These are phyloP conservation scores for Angomonas desouzai DNA, from an alignment of 208 protist species.

Conservation along the genomic window DNA sequence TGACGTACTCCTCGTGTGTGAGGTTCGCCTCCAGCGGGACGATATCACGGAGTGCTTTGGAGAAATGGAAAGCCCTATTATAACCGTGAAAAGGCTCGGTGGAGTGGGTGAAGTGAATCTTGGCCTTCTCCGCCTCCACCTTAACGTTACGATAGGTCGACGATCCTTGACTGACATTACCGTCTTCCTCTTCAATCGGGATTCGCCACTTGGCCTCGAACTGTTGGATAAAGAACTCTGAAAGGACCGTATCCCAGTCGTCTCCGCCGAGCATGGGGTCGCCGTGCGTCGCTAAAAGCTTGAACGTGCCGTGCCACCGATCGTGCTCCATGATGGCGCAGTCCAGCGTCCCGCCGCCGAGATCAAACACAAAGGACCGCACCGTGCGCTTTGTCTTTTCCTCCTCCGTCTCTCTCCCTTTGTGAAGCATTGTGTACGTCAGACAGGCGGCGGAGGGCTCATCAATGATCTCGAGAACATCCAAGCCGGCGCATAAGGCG, in stretches of 20 bases:
- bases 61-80: slow-evolving; percentile 89
- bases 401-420: slow-evolving; percentile 9
- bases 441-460: slow-evolving; percentile 89
- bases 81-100: slow-evolving; percentile 87
- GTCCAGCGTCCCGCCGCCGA: slow-evolving; percentile 90
- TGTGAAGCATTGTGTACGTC: slow-evolving; percentile 73
- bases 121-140: slow-evolving; percentile 84
- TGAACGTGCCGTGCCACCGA: slow-evolving; percentile 46
- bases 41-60: slow-evolving; percentile 73
- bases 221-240: slow-evolving; percentile 71
- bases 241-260: slow-evolving; percentile 86
- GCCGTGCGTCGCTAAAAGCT: slow-evolving; percentile 83
- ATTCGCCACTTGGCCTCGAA: slow-evolving; percentile 90
- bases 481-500: slow-evolving; percentile 84
- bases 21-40: slow-evolving; percentile 84
- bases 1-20: slow-evolving; percentile 81
- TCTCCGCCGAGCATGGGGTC: slow-evolving; percentile 89
- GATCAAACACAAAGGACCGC: slow-evolving; percentile 86
- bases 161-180: slow-evolving; percentile 79
- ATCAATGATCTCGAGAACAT: slow-evolving; percentile 92
- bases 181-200: slow-evolving; percentile 78
- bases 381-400: slow-evolving; percentile 37
- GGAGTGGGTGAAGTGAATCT: slow-evolving; percentile 89
- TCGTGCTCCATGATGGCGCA: slow-evolving; percentile 90
- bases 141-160: slow-evolving; percentile 64